Conservation (phyloP, 202 grass and related monocot species). For the Hordeum pubiflorum region DNA sequence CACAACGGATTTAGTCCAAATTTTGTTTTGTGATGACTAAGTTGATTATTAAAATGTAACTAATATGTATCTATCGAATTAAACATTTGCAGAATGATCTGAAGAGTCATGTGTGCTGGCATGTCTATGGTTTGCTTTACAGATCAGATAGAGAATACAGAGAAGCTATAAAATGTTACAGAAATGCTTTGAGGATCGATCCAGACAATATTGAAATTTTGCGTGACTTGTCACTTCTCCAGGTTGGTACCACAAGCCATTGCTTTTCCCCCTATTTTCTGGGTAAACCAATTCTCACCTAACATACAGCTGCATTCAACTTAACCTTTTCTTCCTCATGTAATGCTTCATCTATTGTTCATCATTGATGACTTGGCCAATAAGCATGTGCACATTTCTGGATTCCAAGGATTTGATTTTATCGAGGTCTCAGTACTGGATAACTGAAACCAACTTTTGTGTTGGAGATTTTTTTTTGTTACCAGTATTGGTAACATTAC, state of each 20-base stretch:
- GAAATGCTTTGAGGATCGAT: conserved; percentile 98
- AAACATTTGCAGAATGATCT: conserved; percentile 76
- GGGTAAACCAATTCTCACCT: background rate
- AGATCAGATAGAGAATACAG: conserved; percentile 98
- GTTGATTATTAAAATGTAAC: background rate
- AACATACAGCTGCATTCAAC: background rate
- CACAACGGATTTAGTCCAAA: conserved; percentile 1
- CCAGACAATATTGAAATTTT: conserved; percentile 99
- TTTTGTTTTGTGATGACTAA: conserved; percentile 6
- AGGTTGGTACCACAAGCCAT: conserved; percentile 46
- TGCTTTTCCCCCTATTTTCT: background rate
- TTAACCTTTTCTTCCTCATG: background rate
- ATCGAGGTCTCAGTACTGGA: background rate
- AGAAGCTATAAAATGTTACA: conserved; percentile 99
- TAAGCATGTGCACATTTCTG: background rate
- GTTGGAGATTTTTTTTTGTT: background rate
- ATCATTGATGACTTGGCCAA: conserved; percentile 5
- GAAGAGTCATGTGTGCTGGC: conserved; percentile 99
- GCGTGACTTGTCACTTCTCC: conserved; percentile 90
- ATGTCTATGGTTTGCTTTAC: conserved; percentile 98
- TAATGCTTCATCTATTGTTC: conserved; percentile 15
- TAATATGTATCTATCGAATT: background rate
- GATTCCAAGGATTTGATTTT: conserved; percentile 6
- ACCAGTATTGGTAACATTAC: background rate
- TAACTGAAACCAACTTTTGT: background rate